Base-by-base conservation (phyloP, 2,329 filamentous ascomycete species). In the Dryadomyces sulphureus region DNA sequence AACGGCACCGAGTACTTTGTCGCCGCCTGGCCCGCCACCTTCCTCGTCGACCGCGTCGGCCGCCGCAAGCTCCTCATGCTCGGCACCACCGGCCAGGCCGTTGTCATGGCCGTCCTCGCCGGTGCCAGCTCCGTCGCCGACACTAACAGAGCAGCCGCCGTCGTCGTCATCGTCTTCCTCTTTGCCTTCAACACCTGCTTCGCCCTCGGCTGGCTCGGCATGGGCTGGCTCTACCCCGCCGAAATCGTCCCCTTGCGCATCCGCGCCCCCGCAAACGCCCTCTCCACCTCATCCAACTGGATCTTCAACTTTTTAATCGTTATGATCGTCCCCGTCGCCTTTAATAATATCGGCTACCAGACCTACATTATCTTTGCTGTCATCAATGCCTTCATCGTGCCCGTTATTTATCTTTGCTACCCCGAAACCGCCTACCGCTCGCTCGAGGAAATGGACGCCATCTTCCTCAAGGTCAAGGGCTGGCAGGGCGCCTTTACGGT, bases 21-120 rank as follows among this genome's bases (percentile, higher is more conserved):
- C 3, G 48, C 50, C 0, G 47, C 50, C 1, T 47, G 45, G 24
- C 43, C 45, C 1, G 40, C 51, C 11, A 45, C 47, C 43, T 43
- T 49, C 20, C 27, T 53, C 8, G 76, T 82, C 25, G 81, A 86
- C 58, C 72, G 79, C 40, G 84, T 81, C 52, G 81, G 81, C 36
- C 72, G 81, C 45, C 79, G 80, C 53, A 78, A 79, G 65, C 65
- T 85, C 47, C 70, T 85, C 55, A 78, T 84, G 46, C 65, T 77
- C 32, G 80, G 81, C 54, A 79, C 71, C 32, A 61, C 78, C 34
- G 81, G 81, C 27, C 84, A 84, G 73, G 76, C 72, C 4, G 50
- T 75, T 9, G 83, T 78, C 64, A 85, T 42, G 45, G 42, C 42
- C 5, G 5, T 56, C 53, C 35, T 46, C 45, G 34, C 49, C 47